Conservation (phyloP, 139 green algal genomes). For the Asterochloris erici region DNA sequence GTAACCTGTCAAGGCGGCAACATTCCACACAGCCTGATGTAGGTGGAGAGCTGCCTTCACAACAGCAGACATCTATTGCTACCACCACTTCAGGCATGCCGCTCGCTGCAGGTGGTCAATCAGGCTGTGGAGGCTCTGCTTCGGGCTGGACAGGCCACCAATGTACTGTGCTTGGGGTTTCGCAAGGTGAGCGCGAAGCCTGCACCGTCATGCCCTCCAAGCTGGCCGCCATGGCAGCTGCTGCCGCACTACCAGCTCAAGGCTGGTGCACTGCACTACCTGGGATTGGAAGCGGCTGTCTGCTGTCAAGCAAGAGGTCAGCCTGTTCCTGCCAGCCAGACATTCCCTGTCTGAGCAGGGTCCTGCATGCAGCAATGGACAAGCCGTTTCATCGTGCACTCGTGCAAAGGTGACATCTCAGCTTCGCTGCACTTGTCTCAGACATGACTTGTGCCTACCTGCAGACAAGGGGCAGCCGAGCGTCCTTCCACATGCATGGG, state of each 20-base stretch:
- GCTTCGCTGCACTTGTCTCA: not conserved
- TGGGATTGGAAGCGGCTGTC: no score
- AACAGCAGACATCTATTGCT: not conserved
- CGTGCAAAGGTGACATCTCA: not conserved
- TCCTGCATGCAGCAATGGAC: not conserved
- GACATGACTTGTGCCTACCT: not conserved
- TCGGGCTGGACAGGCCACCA: conserved; percentile 22
- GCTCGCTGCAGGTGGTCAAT: conserved; percentile 41
- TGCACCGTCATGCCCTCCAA: no score
- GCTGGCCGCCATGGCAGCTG: no score
- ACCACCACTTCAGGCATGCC: not conserved
- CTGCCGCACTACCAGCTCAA: no score
- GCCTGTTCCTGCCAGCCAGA: not conserved
- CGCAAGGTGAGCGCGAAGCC: conserved; percentile 27
- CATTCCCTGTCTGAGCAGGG: no score
- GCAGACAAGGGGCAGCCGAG: conserved; percentile 1
- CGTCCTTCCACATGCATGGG: conserved; percentile 19
- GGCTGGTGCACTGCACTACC: no score
- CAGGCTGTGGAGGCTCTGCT: conserved; percentile 58
- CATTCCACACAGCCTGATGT: conserved; percentile 34
- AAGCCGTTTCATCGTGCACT: not conserved
- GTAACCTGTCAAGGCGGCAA: not conserved
- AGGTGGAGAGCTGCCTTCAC: not conserved
- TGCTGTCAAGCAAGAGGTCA: not conserved
- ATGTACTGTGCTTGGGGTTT: conserved; percentile 55